Evolutionary conservation across 805 yeast genomes (phyloP).

Genomic region (Saturnispora hagleri): DNA sequence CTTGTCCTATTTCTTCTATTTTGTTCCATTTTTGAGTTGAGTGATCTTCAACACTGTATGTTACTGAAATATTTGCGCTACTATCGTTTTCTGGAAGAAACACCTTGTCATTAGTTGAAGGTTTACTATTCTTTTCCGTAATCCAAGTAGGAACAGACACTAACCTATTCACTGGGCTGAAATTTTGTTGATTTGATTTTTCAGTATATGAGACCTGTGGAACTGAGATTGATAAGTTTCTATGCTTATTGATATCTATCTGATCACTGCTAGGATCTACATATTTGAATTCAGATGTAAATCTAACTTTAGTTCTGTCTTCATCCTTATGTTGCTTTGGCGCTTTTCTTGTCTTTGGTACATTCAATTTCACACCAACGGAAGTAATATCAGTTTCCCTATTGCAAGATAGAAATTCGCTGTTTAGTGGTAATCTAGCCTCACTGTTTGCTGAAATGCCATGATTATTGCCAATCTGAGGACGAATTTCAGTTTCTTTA

Average conservation of each 20-base stretch:
- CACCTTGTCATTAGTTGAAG: not conserved
- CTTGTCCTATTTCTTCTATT: conserved; percentile 45
- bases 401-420: not conserved
- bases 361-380: not conserved
- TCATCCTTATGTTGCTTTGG: conserved; percentile 3
- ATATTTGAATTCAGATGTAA: conserved; percentile 14
- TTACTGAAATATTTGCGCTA: not conserved
- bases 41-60: conserved; percentile 5
- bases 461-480: not conserved
- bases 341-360: conserved; percentile 5
- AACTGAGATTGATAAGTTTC: not conserved
- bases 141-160: conserved; percentile 22
- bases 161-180: conserved; percentile 24
- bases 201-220: not conserved
- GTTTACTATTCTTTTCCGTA: conserved; percentile 5
- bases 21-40: conserved; percentile 24
- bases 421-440: not conserved
- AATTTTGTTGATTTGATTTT: conserved; percentile 4
- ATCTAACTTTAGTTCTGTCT: conserved; percentile 1
- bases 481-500: not conserved
- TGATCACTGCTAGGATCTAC: conserved; percentile 1
- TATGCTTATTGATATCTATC: not conserved
- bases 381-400: not conserved
- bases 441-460: not conserved
- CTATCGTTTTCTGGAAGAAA: not conserved